Base-by-base conservation (phyloP, 805 yeast genomes). In the Wickerhamomyces ciferrii region DNA sequence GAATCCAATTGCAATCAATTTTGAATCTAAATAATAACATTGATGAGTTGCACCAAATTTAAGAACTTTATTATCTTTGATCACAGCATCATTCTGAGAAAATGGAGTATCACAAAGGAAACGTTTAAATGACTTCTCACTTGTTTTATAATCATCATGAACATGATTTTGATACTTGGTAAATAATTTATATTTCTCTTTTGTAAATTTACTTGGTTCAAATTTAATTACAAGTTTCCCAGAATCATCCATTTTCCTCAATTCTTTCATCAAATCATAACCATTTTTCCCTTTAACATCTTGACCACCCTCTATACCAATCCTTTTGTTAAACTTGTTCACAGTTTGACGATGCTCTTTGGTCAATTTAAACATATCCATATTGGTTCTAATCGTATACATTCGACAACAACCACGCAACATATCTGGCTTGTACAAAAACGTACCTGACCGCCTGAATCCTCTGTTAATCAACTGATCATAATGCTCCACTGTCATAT, bases 91-190 rank as follows among this genome's bases (percentile, higher is more conserved):
- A 2, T 25, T 45, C 14, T 46, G 50, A 2, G 57, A 59, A 14
- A 88, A 87, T 8, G 95, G 94, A 11, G 77, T 69, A 14, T 74
- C 73, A 60, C 96, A 87, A 24, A 90, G 62, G 57, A 90, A 91
- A 29, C 83, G 59, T 40, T 63, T 65, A 59, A 91, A 90, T 2
- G 79, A 75, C 11, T 59, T 52, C 27, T 57, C 57, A 1, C 75
- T 61, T 2, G 79, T 65, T 2, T 81, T 76, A 0, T 62, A 62
- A 47, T 89, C 96, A 34, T 79, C 66, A 59, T 90, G 97, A 2
- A 90, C 80, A 0, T 50, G 45, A n/a, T 68, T 67, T 61, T 91
- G 96, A 61, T 91, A 90, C 58, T 76, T 80, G 47, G 72, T 76
- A 60, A 74, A 88, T 25, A 88, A 58, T 11, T 71, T 65, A 56